A percentile compares a stretch with the other conserved stretches of the same genome.
Conservation (phyloP, 495 filamentous ascomycete species). For the Evansstolkia leycettana region DNA sequence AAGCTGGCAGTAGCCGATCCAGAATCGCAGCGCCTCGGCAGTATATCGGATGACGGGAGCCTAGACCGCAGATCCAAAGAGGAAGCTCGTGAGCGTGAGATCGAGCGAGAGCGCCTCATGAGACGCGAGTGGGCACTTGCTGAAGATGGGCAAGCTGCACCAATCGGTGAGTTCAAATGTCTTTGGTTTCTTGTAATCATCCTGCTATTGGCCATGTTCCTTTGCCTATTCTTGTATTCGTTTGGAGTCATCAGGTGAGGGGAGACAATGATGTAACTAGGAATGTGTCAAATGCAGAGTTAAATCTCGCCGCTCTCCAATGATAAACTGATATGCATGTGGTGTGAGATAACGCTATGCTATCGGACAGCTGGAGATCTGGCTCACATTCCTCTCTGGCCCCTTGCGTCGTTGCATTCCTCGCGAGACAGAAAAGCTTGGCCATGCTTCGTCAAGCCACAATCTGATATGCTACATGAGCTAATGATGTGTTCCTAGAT, state of each 20-base stretch:
- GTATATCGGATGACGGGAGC: not conserved
- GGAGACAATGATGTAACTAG: conserved; percentile 9
- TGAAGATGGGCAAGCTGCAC: conserved; percentile 1
- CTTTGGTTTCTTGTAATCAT: conserved; percentile 18
- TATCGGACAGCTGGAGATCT: not conserved
- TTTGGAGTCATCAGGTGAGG: conserved; percentile 14
- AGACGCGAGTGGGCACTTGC: not conserved
- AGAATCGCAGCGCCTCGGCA: not conserved
- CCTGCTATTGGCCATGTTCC: conserved; percentile 17
- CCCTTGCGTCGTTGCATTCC: conserved; percentile 9
- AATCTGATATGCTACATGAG: too few species aligned
- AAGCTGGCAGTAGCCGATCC: too few species aligned
- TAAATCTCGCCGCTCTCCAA: not conserved
- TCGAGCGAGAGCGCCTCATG: too few species aligned
- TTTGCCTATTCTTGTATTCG: conserved; percentile 21
- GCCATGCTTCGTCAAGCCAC: too few species aligned
- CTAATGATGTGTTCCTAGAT: too few species aligned
- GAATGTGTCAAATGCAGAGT: conserved; percentile 6
- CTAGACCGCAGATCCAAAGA: not conserved
- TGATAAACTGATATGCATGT: conserved; percentile 2
- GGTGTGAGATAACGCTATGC: too few species aligned
- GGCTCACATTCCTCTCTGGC: conserved; percentile 4
- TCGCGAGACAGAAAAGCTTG: not conserved
- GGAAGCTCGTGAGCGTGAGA: not conserved
- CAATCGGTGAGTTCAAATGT: conserved; percentile 19